These are phyloP conservation scores for Cyamopsis tetragonoloba DNA, from an alignment of 306 rosid species.

Conservation along the genomic window DNA sequence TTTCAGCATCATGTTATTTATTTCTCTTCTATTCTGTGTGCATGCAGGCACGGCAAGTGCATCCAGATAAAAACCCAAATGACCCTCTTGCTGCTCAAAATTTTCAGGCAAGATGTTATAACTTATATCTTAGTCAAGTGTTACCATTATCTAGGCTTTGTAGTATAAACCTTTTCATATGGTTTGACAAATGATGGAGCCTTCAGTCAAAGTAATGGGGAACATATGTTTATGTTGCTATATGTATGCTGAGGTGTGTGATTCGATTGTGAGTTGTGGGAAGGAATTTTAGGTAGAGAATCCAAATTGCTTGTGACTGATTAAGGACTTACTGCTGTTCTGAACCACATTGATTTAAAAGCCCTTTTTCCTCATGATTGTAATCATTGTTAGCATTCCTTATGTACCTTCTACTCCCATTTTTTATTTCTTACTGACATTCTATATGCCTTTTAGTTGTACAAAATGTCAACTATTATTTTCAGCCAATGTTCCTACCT, in stretches of 20 bases:
- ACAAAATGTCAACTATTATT: neutral
- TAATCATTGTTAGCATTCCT: neutral
- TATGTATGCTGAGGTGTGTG: neutral
- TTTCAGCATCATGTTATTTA: conserved; percentile 1
- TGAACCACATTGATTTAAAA: neutral
- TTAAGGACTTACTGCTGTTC: neutral
- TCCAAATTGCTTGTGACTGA: conserved; percentile 2
- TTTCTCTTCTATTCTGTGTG: conserved; percentile 11
- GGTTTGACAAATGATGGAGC: neutral
- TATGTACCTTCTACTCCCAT: neutral
- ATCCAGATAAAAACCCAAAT: conserved; percentile 97
- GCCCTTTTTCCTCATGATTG: neutral
- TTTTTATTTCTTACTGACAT: neutral
- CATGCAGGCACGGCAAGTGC: conserved; percentile 98
- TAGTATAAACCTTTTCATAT: neutral
- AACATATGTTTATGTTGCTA: conserved; percentile 10
- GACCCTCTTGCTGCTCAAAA: conserved; percentile 95
- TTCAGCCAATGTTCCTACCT: neutral
- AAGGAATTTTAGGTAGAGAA: neutral
- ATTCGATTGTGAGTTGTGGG: neutral
- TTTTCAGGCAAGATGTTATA: conserved; percentile 70
- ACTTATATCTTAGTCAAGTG: neutral
- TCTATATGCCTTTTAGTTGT: neutral
- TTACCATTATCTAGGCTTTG: neutral
- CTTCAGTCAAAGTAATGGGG: neutral